phyloP scores from a whole-genome alignment of 2,329 filamentous ascomycete species.

The Thelonectria olida region DNA sequence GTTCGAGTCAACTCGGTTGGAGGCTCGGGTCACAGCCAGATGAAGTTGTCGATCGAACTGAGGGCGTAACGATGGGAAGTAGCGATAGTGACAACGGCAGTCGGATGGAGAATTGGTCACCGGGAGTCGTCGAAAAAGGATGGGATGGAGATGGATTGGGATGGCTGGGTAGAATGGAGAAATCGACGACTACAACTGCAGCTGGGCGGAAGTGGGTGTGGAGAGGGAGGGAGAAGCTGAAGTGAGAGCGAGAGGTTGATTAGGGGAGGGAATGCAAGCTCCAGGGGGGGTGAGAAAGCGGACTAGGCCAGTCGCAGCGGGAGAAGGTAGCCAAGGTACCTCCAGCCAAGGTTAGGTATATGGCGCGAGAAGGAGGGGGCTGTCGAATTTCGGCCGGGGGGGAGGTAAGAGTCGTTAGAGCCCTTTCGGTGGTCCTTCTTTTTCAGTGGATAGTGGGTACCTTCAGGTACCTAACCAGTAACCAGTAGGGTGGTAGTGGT shows the following conservation, averaged over 20 bases:
- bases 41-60: slow-evolving; percentile 32
- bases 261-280: slow-evolving; percentile 44
- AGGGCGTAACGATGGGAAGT: slow-evolving; percentile 16
- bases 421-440: slow-evolving; percentile 14
- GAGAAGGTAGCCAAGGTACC: slow-evolving; percentile 4
- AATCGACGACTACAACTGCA: slow-evolving; percentile 38
- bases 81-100: slow-evolving; percentile 29
- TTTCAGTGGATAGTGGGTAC: slow-evolving; percentile 21
- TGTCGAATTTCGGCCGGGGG: slow-evolving; percentile 30
- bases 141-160: slow-evolving; percentile 19
- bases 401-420: slow-evolving; percentile 1
- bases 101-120: slow-evolving; percentile 36
- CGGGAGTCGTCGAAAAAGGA: slow-evolving; percentile 33
- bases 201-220: slow-evolving; percentile 38
- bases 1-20: slow-evolving; percentile 33
- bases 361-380: slow-evolving; percentile 21
- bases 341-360: background rate
- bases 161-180: slow-evolving; percentile 35
- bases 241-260: slow-evolving; percentile 37
- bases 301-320: slow-evolving; percentile 33
- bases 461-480: slow-evolving; percentile 4
- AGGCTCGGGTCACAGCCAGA: slow-evolving; percentile 30
- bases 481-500: slow-evolving; percentile 9
- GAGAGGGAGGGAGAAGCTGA: slow-evolving; percentile 45
- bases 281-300: slow-evolving; percentile 42